Evolutionary conservation across 2,329 filamentous ascomycete species (phyloP).

Genomic region (Nemania sp.): DNA sequence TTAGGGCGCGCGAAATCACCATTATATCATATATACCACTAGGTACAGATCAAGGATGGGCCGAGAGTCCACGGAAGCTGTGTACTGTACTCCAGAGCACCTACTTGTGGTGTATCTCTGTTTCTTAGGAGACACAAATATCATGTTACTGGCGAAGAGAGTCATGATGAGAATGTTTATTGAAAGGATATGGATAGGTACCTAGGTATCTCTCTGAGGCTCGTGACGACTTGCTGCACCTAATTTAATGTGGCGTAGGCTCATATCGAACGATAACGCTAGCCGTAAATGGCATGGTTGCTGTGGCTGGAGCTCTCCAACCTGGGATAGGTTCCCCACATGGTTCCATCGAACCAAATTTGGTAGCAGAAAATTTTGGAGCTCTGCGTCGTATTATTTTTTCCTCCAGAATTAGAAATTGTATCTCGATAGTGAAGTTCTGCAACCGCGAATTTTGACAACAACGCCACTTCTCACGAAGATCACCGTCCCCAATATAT

Average conservation of each 20-base stretch:
- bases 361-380: constrained; percentile 40
- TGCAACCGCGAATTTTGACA: not conserved
- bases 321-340: constrained; percentile 22
- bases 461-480: constrained; percentile 24
- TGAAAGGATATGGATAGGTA: no score
- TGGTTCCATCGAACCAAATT: not conserved
- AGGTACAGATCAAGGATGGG: not conserved
- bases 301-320: constrained; percentile 31
- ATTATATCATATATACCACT: constrained; percentile 4
- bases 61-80: not conserved
- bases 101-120: not conserved
- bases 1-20: not conserved
- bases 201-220: no score
- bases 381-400: constrained; percentile 35
- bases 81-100: constrained; percentile 9
- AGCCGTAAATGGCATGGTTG: not conserved
- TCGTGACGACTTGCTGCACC: not conserved
- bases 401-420: constrained; percentile 2
- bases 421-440: constrained; percentile 21
- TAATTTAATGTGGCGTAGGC: not conserved
- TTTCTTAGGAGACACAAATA: not conserved
- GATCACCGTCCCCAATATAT: constrained; percentile 30
- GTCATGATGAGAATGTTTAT: no score
- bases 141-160: not conserved
- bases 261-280: not conserved